Evolutionary conservation across 2,329 filamentous ascomycete species (phyloP).

Genomic region (Thelonectria olida): DNA sequence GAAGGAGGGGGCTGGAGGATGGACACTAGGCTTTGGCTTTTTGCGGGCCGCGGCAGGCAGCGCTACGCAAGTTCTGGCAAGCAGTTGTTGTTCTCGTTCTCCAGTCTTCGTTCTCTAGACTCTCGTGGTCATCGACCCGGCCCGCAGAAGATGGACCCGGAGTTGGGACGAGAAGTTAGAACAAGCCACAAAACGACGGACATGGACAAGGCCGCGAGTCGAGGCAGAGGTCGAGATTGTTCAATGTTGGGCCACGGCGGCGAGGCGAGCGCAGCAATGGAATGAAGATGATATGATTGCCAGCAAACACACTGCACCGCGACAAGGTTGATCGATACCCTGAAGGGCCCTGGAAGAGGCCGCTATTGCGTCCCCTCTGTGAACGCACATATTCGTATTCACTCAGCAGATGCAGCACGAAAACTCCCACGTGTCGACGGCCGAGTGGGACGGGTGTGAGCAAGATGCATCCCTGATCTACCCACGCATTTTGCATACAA

Average conservation of each 20-base stretch:
- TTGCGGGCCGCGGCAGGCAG: not conserved
- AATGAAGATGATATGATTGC: not conserved
- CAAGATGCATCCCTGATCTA: conserved; percentile 12
- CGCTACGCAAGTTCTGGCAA: not conserved
- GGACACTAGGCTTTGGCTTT: conserved; percentile 8
- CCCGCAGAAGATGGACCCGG: not conserved
- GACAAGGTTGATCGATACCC: too few species aligned
- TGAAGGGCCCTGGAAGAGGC: too few species aligned
- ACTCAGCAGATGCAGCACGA: not conserved
- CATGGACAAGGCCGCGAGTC: not conserved
- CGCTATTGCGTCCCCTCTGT: too few species aligned
- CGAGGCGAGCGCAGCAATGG: not conserved
- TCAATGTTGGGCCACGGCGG: not conserved
- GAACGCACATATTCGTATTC: not conserved
- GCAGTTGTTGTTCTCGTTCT: too few species aligned
- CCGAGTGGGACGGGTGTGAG: conserved; percentile 22
- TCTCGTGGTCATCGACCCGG: not conserved
- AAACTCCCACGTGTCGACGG: conserved; percentile 23
- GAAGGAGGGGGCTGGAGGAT: not conserved
- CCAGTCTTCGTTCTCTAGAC: not conserved
- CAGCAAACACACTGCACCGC: not conserved
- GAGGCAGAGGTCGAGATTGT: not conserved
- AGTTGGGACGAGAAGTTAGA: not conserved
- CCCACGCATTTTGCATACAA: conserved; percentile 8
- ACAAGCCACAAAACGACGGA: not conserved